These are phyloP conservation scores for Alternaria sp. DNA, from an alignment of 2,329 filamentous ascomycete genomes.

Conservation along the genomic window DNA sequence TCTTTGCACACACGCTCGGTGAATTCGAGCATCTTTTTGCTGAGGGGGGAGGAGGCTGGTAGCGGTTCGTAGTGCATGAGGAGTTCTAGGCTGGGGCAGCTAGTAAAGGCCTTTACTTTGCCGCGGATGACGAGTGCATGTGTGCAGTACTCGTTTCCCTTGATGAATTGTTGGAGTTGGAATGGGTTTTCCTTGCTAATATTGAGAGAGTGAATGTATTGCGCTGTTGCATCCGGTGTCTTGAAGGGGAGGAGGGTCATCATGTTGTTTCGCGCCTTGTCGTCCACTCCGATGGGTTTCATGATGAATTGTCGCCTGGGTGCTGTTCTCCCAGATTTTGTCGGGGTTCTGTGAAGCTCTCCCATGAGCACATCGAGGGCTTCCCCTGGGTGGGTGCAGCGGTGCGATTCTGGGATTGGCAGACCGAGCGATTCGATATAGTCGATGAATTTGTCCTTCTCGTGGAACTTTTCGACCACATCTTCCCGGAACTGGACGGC, in stretches of 20 bases:
- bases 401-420: constrained; percentile 53
- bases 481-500: constrained; percentile 69
- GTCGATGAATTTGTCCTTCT: constrained; percentile 71
- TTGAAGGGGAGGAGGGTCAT: constrained; percentile 67
- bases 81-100: constrained; percentile 69
- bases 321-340: constrained; percentile 19
- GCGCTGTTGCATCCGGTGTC: constrained; percentile 62
- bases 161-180: constrained; percentile 74
- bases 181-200: constrained; percentile 66
- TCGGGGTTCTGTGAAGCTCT: constrained; percentile 19
- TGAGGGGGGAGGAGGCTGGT: constrained; percentile 62
- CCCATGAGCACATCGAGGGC: constrained; percentile 61
- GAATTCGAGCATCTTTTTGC: constrained; percentile 69
- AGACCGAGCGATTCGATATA: constrained; percentile 60
- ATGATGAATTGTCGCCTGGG: constrained; percentile 66
- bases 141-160: constrained; percentile 72
- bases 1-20: constrained; percentile 65
- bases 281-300: constrained; percentile 71
- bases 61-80: constrained; percentile 73
- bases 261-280: constrained; percentile 67
- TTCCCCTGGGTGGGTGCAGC: constrained; percentile 62
- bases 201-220: constrained; percentile 62
- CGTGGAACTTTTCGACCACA: constrained; percentile 66
- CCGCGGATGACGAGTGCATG: constrained; percentile 74
- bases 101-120: constrained; percentile 70